Conservation (phyloP, 495 filamentous ascomycete genomes). For the Thermothielavioides terrestris region DNA sequence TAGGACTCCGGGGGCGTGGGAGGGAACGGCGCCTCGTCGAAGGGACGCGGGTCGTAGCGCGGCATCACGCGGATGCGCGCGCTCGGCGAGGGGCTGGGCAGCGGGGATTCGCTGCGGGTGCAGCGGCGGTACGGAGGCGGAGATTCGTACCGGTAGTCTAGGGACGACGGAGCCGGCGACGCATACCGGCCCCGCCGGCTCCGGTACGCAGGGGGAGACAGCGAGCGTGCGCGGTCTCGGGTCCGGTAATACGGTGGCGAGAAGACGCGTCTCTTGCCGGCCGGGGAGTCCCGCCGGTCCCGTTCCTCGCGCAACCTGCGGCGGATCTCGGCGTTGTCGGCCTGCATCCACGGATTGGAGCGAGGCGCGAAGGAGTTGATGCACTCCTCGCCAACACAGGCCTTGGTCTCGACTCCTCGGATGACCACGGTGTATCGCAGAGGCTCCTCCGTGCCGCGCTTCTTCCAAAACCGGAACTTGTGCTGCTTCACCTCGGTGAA, state of each 20-base stretch:
- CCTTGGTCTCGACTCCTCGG: conserved; percentile 16
- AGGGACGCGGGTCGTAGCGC: background rate
- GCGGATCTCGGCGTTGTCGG: conserved; percentile 8
- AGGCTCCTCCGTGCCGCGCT: background rate
- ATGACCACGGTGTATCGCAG: conserved; percentile 19
- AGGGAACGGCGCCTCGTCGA: background rate
- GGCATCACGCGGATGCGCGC: conserved; percentile 5
- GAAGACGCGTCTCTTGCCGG: background rate
- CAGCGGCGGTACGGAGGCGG: conserved; percentile 6
- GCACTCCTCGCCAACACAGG: background rate
- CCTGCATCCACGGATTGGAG: conserved; percentile 16
- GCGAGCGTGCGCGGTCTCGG: too few species aligned
- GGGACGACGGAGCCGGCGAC: background rate
- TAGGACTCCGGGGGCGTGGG: conserved; percentile 7
- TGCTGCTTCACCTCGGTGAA: conserved; percentile 14
- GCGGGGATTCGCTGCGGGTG: background rate
- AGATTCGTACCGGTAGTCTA: background rate
- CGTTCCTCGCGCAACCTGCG: conserved; percentile 3
- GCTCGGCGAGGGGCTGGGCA: conserved; percentile 3
- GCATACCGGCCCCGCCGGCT: background rate
- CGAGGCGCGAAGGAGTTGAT: background rate
- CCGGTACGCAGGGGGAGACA: conserved; percentile 15
- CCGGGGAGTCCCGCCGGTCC: background rate
- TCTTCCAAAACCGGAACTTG: conserved; percentile 21
- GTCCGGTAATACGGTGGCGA: background rate